phyloP scores from a whole-genome alignment of 176 grass and related monocot species.

The Olyra latifolia region DNA sequence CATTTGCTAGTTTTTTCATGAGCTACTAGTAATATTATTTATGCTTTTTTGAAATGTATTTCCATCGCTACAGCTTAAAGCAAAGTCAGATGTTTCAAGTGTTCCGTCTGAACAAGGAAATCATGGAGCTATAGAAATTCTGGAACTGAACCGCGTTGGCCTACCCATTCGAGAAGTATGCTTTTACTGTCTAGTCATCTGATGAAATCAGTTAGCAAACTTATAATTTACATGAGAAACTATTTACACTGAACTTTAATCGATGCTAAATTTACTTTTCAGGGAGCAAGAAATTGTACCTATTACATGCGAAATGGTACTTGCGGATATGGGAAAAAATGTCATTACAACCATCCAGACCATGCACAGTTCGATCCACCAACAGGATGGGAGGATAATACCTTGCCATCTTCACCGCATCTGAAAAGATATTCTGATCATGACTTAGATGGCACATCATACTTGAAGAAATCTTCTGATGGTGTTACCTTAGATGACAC shows the following conservation, averaged over 20 bases:
- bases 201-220: not conserved
- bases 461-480: slow-evolving; percentile 12
- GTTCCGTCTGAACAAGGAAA: slow-evolving; percentile 29
- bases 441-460: slow-evolving; percentile 21
- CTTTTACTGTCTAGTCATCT: slow-evolving; percentile 7
- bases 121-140: slow-evolving; percentile 29
- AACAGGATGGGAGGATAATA: slow-evolving; percentile 44
- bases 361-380: slow-evolving; percentile 31
- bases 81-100: slow-evolving; percentile 26
- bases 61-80: slow-evolving; percentile 21
- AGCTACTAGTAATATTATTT: not conserved
- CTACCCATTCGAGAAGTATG: slow-evolving; percentile 61
- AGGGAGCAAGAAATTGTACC: slow-evolving; percentile 57
- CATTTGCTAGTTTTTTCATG: not conserved
- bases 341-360: slow-evolving; percentile 63
- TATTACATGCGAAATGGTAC: slow-evolving; percentile 54
- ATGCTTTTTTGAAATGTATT: slow-evolving; percentile 8
- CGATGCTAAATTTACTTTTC: slow-evolving; percentile 24
- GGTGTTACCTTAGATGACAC: not conserved
- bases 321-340: slow-evolving; percentile 58
- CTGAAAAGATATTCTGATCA: slow-evolving; percentile 22
- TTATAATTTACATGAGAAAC: slow-evolving; percentile 33
- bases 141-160: slow-evolving; percentile 46
- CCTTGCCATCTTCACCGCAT: slow-evolving; percentile 33
- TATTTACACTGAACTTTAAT: slow-evolving; percentile 11